These are phyloP conservation scores for Setaria viridis DNA, from an alignment of 202 grass and related monocot genomes.

Conservation along the genomic window DNA sequence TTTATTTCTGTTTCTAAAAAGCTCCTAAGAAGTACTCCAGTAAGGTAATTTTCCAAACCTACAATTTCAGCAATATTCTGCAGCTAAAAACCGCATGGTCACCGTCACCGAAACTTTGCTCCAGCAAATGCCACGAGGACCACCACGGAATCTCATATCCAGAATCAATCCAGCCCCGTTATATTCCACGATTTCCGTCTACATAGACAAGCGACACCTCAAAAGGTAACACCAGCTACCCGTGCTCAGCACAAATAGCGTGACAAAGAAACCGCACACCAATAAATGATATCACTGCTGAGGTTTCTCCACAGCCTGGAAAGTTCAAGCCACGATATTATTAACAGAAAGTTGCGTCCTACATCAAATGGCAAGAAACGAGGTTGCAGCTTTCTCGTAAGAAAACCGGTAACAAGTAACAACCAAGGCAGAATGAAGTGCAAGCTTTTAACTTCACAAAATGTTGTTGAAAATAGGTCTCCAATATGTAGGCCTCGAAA, in stretches of 20 bases:
- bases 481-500: constrained; percentile 15
- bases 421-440: constrained; percentile 37
- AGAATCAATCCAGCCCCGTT: neutral
- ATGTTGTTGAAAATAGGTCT: constrained; percentile 42
- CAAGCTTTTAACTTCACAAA: constrained; percentile 44
- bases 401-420: constrained; percentile 48
- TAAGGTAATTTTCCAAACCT: neutral
- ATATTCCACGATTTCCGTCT: neutral
- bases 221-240: neutral
- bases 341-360: constrained; percentile 52
- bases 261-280: constrained; percentile 12
- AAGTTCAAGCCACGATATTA: constrained; percentile 58
- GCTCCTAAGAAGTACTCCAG: neutral
- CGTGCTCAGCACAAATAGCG: neutral
- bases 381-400: constrained; percentile 49
- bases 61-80: neutral
- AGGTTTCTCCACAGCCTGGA: constrained; percentile 46
- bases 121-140: neutral
- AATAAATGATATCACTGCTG: constrained; percentile 23
- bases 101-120: neutral
- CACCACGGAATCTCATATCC: neutral
- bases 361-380: constrained; percentile 38
- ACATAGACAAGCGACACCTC: neutral
- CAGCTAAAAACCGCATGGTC: neutral
- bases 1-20: neutral